Base-by-base conservation (phyloP, 805 yeast species). In the Wickerhamiella alocasiicola region DNA sequence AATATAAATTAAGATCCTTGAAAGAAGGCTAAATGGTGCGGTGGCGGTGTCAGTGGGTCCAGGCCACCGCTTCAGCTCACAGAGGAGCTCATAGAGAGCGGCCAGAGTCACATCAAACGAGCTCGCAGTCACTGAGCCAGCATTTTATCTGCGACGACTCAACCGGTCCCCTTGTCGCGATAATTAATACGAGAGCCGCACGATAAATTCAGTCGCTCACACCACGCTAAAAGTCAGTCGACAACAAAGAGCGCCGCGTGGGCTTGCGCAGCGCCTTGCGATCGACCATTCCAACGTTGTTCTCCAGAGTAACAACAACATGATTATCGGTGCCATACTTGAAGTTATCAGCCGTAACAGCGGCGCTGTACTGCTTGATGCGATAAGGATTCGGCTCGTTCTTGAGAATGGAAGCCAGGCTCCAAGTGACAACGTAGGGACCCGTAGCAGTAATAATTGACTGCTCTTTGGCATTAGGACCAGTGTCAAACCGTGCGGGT, bases 361-460 rank as follows among this genome's bases (percentile, higher is more conserved):
- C 62, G 31, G 71, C 70, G 17, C 66, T 60, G 55, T 79, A 79
- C 42, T 73, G 66, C 56, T 72, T 76, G 55, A 87, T 76, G 37
- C 67, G 60, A 55, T 81, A 82, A 5, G 80, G 70, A 19, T 65
- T 68, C 31, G 60, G 60, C 42, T 70, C 72, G 42, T 75, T 73
- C 32, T 63, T 61, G 31, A 78, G 55, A 11, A 80, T 65, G 46
- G 76, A 72, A 48, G 64, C 68, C 54, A 85, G 58, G 9, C 79
- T 75, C 95, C 95, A 85, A 1, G 81, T 69, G 17, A 85, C 70
- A 18, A 84, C 79, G 58, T 74, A 85, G 15, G 87, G 88, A 2
- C 95, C 95, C 2, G 78, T 66, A 3, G 88, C 75, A 1, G 94
- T 70, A 18, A 83, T 75, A 38, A 85, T 80, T 2, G 78, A 67